Conservation (phyloP, 2,329 filamentous ascomycete genomes). For the Myotisia sp. region DNA sequence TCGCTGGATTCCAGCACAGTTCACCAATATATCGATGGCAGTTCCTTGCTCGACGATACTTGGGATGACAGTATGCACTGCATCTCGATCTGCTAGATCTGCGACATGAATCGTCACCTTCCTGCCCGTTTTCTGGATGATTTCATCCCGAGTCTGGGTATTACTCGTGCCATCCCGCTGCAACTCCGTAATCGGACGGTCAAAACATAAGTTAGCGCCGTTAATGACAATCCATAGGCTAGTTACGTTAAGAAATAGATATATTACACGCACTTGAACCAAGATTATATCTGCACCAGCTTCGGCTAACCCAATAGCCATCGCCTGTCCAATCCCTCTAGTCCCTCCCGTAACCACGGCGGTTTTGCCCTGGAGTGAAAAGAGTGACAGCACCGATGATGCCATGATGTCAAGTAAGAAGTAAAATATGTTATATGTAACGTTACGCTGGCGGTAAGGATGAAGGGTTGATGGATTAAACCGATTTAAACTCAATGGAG, state of each 20-base stretch:
- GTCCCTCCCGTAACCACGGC: conserved; percentile 36
- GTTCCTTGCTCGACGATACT: conserved; percentile 28
- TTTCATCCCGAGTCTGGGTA: conserved; percentile 30
- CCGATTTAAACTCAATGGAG: too few relatives aligned
- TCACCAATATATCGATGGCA: conserved; percentile 64
- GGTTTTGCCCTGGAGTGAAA: conserved; percentile 29
- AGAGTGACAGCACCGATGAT: conserved; percentile 16
- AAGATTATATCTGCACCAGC: conserved; percentile 34
- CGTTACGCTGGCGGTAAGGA: too few relatives aligned
- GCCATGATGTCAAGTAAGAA: too few relatives aligned
- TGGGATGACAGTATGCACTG: conserved; percentile 29
- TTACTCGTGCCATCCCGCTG: conserved; percentile 43
- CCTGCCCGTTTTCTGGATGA: conserved; percentile 25
- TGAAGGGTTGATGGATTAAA: too few relatives aligned
- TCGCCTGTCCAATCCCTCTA: conserved; percentile 34
- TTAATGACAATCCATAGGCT: neutral
- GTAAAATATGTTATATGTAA: too few relatives aligned
- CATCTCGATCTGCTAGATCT: conserved; percentile 29
- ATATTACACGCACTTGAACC: conserved; percentile 20
- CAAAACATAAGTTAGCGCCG: neutral
- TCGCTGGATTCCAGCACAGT: conserved; percentile 75
- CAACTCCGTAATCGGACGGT: neutral
- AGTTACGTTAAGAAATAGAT: neutral
- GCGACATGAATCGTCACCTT: conserved; percentile 32
- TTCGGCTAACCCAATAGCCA: conserved; percentile 34